A percentile compares a stretch with the other conserved stretches of the same genome.
Conservation (phyloP, 805 yeast species). For the Barnettozyma salicaria region DNA sequence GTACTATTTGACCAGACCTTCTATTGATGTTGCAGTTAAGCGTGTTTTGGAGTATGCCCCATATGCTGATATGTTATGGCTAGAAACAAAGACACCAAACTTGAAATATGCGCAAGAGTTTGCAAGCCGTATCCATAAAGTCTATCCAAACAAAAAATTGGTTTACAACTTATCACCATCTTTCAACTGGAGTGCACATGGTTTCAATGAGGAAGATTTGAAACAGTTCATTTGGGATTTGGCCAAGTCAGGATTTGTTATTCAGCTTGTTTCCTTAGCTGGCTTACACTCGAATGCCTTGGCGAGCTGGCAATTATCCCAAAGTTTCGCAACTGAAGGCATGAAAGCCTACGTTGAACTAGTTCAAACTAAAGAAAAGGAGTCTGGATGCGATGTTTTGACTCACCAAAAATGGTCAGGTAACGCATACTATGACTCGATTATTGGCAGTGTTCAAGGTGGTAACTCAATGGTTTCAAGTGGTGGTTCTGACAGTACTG, state of each 20-base stretch:
- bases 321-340: slow-evolving; percentile 44
- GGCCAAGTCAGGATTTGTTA: slow-evolving; percentile 50
- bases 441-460: slow-evolving; percentile 6
- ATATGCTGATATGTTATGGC: slow-evolving; percentile 54
- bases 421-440: slow-evolving; percentile 43
- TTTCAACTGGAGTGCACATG: slow-evolving; percentile 56
- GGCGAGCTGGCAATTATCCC: slow-evolving; percentile 45
- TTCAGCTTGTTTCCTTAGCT: slow-evolving; percentile 56
- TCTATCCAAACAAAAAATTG: slow-evolving; percentile 46
- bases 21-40: slow-evolving; percentile 49
- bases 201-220: slow-evolving; percentile 42
- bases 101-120: slow-evolving; percentile 29
- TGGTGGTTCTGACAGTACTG: slow-evolving; percentile 6
- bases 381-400: slow-evolving; percentile 42
- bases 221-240: slow-evolving; percentile 46
- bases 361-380: slow-evolving; percentile 44
- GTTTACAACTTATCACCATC: slow-evolving; percentile 59
- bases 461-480: slow-evolving; percentile 7
- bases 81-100: slow-evolving; percentile 57
- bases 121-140: slow-evolving; percentile 39
- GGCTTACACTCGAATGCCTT: slow-evolving; percentile 52
- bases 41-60: slow-evolving; percentile 52
- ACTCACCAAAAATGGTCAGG: slow-evolving; percentile 64
- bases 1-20: slow-evolving; percentile 41
- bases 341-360: slow-evolving; percentile 53